phyloP scores from a whole-genome alignment of 2,329 filamentous ascomycete genomes.

The Clonostachys rhizophaga region DNA sequence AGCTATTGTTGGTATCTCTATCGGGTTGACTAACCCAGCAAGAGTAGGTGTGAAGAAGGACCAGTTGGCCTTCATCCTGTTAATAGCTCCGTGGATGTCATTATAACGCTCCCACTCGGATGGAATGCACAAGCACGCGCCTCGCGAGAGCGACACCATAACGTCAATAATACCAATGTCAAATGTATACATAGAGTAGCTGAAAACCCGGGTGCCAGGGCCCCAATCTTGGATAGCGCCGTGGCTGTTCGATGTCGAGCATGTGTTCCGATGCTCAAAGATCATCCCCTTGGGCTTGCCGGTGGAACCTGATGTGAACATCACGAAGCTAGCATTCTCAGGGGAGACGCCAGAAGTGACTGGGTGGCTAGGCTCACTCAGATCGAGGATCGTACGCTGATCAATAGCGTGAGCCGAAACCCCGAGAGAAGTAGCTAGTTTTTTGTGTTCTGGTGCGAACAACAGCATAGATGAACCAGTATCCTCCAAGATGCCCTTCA shows the following conservation, averaged over 20 bases:
- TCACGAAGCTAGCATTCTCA: slow-evolving; percentile 6
- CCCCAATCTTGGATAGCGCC: slow-evolving; percentile 15
- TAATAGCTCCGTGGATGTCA: not conserved
- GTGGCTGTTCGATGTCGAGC: slow-evolving; percentile 32
- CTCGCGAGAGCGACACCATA: slow-evolving; percentile 1
- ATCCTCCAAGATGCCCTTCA: slow-evolving; percentile 2
- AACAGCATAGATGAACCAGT: slow-evolving; percentile 2
- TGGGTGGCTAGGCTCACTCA: slow-evolving; percentile 2
- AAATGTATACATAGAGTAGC: slow-evolving; percentile 29
- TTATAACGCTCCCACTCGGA: slow-evolving; percentile 1
- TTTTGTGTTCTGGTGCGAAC: not conserved
- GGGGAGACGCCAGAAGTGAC: slow-evolving; percentile 3
- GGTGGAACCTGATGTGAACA: slow-evolving; percentile 4
- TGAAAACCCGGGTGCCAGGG: slow-evolving; percentile 28
- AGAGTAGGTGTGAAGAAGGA: slow-evolving; percentile 1
- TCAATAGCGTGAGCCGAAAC: not conserved
- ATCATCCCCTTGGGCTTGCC: slow-evolving; percentile 7
- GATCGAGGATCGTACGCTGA: not conserved
- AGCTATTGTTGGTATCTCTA: not conserved
- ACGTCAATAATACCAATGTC: slow-evolving; percentile 6
- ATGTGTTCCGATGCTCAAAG: slow-evolving; percentile 2
- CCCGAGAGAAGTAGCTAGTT: not conserved
- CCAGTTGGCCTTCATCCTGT: not conserved
- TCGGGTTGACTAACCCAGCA: not conserved
- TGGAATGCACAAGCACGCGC: slow-evolving; percentile 1